Evolutionary conservation across 345 rosid genomes (phyloP).

Genomic region (Citrus glauca): DNA sequence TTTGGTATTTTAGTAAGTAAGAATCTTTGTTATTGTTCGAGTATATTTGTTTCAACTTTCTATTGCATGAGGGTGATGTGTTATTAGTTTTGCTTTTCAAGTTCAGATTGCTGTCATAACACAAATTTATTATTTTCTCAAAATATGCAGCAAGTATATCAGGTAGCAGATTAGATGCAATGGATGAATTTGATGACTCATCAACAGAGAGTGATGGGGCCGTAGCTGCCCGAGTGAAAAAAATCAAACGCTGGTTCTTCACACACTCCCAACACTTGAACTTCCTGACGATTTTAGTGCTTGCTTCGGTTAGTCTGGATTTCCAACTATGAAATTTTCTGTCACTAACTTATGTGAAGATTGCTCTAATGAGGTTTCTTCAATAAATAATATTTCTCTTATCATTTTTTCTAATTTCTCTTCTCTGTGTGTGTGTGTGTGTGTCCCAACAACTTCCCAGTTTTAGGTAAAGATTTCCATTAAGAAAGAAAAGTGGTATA

Average conservation of each 20-base stretch:
- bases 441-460: background rate
- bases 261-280: constrained; percentile 78
- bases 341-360: background rate
- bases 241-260: constrained; percentile 61
- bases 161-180: constrained; percentile 57
- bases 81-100: background rate
- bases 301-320: constrained; percentile 81
- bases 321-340: background rate
- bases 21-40: background rate
- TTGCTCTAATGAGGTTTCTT: background rate
- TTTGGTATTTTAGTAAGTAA: background rate
- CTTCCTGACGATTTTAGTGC: constrained; percentile 83
- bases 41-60: background rate
- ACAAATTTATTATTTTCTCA: background rate
- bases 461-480: background rate
- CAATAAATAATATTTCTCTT: background rate
- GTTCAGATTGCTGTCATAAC: background rate
- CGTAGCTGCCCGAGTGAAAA: constrained; percentile 43
- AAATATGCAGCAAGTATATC: constrained; percentile 61
- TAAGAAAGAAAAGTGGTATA: background rate
- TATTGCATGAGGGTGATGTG: background rate
- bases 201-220: constrained; percentile 58
- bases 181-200: constrained; percentile 70
- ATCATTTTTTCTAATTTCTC: background rate
- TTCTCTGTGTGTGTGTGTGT: background rate